Percentiles rank a stretch among this genome's conserved stretches.
Conservation (phyloP, 768 basidiomycete species). For the Suillus alpinus region DNA sequence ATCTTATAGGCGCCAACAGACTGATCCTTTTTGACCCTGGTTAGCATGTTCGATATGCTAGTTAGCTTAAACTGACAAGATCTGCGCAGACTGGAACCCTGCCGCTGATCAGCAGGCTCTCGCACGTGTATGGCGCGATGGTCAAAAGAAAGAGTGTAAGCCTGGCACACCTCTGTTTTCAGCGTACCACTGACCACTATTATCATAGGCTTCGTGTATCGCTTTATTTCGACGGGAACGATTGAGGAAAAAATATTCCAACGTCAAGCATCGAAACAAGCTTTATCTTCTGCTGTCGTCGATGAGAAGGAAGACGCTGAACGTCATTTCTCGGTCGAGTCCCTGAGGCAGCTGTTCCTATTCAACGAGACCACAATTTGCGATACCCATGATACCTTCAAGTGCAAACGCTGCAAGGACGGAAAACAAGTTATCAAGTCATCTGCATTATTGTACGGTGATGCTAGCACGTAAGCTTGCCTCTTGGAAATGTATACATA, state of each 20-base stretch:
- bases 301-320: slow-evolving; percentile 96
- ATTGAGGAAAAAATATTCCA: slow-evolving; percentile 99
- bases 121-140: slow-evolving; percentile 98
- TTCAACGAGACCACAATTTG: slow-evolving; percentile 85
- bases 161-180: slow-evolving; percentile 1
- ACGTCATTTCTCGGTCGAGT: slow-evolving; percentile 89
- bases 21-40: slow-evolving; percentile 95
- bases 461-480: slow-evolving; percentile 88
- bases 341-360: slow-evolving; percentile 85
- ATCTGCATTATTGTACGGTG: slow-evolving; percentile 88
- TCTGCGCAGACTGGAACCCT: slow-evolving; percentile 88
- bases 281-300: slow-evolving; percentile 95
- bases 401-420: slow-evolving; percentile 87
- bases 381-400: slow-evolving; percentile 98
- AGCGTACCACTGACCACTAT: not conserved
- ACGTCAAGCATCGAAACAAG: slow-evolving; percentile 93
- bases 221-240: slow-evolving; percentile 95
- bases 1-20: slow-evolving; percentile 93
- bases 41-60: slow-evolving; percentile 30
- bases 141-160: slow-evolving; percentile 99
- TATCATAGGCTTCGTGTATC: slow-evolving; percentile 86
- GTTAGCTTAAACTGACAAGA: not conserved
- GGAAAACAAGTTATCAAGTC: slow-evolving; percentile 83
- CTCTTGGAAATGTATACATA: not conserved
- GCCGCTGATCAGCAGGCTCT: slow-evolving; percentile 98